These are phyloP conservation scores for Trichoderma erinaceum DNA, from an alignment of 495 filamentous ascomycete species.

Conservation along the genomic window DNA sequence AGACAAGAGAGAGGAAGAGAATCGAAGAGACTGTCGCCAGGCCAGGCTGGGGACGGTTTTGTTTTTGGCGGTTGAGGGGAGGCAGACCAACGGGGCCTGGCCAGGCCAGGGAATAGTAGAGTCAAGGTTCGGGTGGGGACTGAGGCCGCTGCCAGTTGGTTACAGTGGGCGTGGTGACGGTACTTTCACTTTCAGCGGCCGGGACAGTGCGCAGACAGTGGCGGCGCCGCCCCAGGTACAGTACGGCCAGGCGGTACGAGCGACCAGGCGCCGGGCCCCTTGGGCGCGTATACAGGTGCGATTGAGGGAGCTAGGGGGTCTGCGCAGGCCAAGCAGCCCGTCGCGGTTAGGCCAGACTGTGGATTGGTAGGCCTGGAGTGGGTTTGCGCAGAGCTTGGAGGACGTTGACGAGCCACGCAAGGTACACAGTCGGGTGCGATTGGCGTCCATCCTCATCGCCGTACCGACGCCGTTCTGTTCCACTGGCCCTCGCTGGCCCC, in stretches of 20 bases:
- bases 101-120: slow-evolving; percentile 10
- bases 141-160: slow-evolving; percentile 11
- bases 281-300: not conserved
- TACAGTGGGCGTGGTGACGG: slow-evolving; percentile 9
- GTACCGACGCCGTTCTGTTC: not conserved
- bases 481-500: not conserved
- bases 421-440: not conserved
- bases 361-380: slow-evolving; percentile 7
- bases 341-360: slow-evolving; percentile 12
- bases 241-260: not conserved
- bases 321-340: slow-evolving; percentile 7
- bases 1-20: slow-evolving; percentile 15
- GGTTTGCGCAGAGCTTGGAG: not conserved
- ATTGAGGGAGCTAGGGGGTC: not conserved
- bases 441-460: not conserved
- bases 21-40: slow-evolving; percentile 8
- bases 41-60: slow-evolving; percentile 17
- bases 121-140: slow-evolving; percentile 12
- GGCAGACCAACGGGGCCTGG: slow-evolving; percentile 12
- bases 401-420: not conserved
- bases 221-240: not conserved
- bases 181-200: not conserved
- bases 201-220: not conserved
- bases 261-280: slow-evolving; percentile 1
- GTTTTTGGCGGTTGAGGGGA: slow-evolving; percentile 16